Conservation (phyloP, 352 stramenopile genomes). For the Globisporangium apiculatum region DNA sequence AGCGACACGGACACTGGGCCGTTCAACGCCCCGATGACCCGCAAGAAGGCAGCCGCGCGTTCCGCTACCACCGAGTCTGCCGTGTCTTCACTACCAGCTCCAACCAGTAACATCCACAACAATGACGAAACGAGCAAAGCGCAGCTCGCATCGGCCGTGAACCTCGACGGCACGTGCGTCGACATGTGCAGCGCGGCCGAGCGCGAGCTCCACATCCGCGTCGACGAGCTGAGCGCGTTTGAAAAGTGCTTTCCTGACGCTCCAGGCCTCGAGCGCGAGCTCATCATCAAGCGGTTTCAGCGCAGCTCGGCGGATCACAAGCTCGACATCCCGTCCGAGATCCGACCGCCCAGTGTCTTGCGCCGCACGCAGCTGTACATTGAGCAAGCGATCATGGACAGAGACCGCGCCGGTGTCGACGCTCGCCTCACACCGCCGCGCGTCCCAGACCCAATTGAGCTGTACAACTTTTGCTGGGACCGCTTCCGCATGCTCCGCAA, state of each 20-base stretch:
- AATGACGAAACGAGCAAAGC: constrained; percentile 42
- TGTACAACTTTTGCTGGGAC: constrained; percentile 98
- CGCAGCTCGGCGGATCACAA: constrained; percentile 83
- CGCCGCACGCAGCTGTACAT: constrained; percentile 79
- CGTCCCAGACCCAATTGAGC: constrained; percentile 66
- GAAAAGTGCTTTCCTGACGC: constrained; percentile 72
- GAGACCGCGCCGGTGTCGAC: constrained; percentile 54
- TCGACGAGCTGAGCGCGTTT: constrained; percentile 83
- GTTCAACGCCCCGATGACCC: constrained; percentile 14
- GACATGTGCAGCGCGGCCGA: constrained; percentile 85
- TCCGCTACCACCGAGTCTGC: neutral
- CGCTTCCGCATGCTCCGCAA: constrained; percentile 94
- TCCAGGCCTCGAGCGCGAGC: constrained; percentile 45
- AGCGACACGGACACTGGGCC: constrained; percentile 10
- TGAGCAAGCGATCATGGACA: constrained; percentile 82
- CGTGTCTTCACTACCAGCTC: neutral
- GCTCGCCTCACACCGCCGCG: constrained; percentile 65
- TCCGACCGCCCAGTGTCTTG: constrained; percentile 73
- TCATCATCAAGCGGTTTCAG: constrained; percentile 87
- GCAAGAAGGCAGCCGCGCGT: constrained; percentile 20
- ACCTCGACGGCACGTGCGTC: constrained; percentile 66
- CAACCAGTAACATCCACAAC: neutral
- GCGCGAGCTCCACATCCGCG: constrained; percentile 75
- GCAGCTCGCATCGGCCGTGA: constrained; percentile 47
- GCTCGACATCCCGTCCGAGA: constrained; percentile 72